A percentile compares a stretch with the other conserved stretches of the same genome.
These are phyloP conservation scores for Phycomyces blakesleeanus DNA, from an alignment of 192 early-diverging fungal species.

Conservation along the genomic window DNA sequence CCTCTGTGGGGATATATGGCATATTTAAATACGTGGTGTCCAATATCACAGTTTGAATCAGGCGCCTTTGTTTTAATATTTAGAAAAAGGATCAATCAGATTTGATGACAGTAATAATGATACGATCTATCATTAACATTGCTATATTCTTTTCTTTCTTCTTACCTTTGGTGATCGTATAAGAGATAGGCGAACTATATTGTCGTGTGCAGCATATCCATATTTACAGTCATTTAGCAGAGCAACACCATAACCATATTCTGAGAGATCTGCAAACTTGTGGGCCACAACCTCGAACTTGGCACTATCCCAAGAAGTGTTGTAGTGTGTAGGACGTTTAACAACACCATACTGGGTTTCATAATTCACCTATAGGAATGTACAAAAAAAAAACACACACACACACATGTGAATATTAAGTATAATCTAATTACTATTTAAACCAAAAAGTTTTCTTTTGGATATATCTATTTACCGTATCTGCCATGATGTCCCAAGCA, in stretches of 20 bases:
- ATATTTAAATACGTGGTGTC: conserved; percentile 80
- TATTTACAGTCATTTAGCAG: conserved; percentile 97
- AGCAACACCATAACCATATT: conserved; percentile 92
- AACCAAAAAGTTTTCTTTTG: background rate
- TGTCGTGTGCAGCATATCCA: conserved; percentile 81
- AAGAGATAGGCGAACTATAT: conserved; percentile 79
- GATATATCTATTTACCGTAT: conserved; percentile 42
- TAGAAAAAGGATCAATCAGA: no score
- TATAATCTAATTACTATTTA: background rate
- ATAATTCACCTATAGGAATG: conserved; percentile 67
- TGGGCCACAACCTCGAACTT: conserved; percentile 97
- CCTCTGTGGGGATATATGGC: conserved; percentile 88
- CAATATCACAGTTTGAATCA: conserved; percentile 57
- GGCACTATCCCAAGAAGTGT: conserved; percentile 87
- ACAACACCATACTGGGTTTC: conserved; percentile 92
- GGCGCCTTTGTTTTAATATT: no score
- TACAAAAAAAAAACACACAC: background rate
- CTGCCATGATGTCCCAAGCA: conserved; percentile 71
- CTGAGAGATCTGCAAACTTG: conserved; percentile 95
- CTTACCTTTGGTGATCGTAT: conserved; percentile 79
- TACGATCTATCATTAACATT: no score
- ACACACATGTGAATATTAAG: background rate
- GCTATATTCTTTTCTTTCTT: background rate
- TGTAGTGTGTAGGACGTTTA: conserved; percentile 92
- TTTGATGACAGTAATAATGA: no score